Evolutionary conservation across 2,329 filamentous ascomycete species (phyloP).

Genomic region (Penicillium italicum): DNA sequence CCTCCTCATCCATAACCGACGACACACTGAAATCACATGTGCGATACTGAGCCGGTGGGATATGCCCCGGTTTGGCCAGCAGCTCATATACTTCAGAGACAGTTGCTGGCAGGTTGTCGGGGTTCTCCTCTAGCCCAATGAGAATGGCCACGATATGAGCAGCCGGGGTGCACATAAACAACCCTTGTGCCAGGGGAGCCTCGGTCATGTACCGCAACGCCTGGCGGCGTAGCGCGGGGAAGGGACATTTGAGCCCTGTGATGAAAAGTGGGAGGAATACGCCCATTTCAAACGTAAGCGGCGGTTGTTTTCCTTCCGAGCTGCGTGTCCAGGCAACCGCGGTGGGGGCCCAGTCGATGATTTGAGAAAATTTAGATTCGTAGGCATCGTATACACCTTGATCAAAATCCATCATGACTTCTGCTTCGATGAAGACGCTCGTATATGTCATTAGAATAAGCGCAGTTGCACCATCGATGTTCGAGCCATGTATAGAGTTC

Average conservation of each 20-base stretch:
- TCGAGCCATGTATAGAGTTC: background rate
- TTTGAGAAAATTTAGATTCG: constrained; percentile 13
- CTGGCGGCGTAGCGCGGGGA: constrained; percentile 13
- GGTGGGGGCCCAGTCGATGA: constrained; percentile 10
- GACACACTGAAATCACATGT: background rate
- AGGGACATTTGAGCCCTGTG: constrained; percentile 16
- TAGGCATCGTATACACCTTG: constrained; percentile 14
- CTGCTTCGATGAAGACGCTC: constrained; percentile 15
- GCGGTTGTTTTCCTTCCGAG: constrained; percentile 14
- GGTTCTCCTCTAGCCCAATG: background rate
- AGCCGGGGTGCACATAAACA: constrained; percentile 13
- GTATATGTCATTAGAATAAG: constrained; percentile 18
- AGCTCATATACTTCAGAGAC: background rate
- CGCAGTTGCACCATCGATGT: background rate
- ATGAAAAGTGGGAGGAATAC: constrained; percentile 22
- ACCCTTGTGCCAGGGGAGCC: constrained; percentile 16
- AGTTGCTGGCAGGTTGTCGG: background rate
- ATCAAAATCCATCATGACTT: constrained; percentile 10
- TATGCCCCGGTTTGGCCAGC: background rate
- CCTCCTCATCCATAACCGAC: background rate
- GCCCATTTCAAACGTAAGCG: constrained; percentile 19
- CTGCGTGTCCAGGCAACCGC: constrained; percentile 11
- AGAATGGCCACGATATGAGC: background rate
- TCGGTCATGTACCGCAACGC: constrained; percentile 12
- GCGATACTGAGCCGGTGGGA: background rate